Conservation (phyloP, 2,329 filamentous ascomycete genomes). For the Fusarium sp. region DNA sequence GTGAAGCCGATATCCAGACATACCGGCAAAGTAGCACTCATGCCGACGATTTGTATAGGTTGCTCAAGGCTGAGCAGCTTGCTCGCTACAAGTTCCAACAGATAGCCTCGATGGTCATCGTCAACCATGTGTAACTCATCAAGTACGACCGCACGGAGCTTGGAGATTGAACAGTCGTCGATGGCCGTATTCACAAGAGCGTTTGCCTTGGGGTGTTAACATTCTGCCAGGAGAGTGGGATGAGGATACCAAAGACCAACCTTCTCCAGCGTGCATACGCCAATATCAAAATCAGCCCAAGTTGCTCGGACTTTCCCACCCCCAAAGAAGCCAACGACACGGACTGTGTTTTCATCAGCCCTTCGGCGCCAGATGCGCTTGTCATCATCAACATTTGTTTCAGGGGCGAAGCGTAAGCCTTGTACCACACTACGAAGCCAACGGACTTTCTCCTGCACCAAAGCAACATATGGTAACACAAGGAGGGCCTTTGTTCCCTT, state of each 20-base stretch:
- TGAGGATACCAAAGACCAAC: slow-evolving; percentile 31
- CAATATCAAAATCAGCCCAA: slow-evolving; percentile 83
- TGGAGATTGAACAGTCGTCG: slow-evolving; percentile 75
- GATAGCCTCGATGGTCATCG: slow-evolving; percentile 80
- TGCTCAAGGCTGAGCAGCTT: slow-evolving; percentile 79
- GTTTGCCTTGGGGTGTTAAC: slow-evolving; percentile 69
- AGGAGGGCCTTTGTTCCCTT: slow-evolving; percentile 76
- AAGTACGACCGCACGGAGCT: slow-evolving; percentile 75
- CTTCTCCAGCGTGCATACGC: slow-evolving; percentile 85
- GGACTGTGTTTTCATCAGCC: slow-evolving; percentile 69
- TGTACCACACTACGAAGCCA: slow-evolving; percentile 78
- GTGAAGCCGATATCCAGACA: slow-evolving; percentile 40
- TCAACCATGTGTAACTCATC: slow-evolving; percentile 89
- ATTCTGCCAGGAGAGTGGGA: neutral
- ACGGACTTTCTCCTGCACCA: slow-evolving; percentile 83
- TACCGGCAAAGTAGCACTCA: slow-evolving; percentile 84
- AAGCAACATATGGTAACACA: slow-evolving; percentile 81
- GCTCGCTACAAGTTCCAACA: slow-evolving; percentile 79
- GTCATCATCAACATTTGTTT: slow-evolving; percentile 53
- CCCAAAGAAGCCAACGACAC: slow-evolving; percentile 80
- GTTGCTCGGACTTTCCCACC: slow-evolving; percentile 75
- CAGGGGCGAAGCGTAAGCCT: slow-evolving; percentile 62
- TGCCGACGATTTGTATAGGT: slow-evolving; percentile 78
- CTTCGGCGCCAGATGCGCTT: slow-evolving; percentile 66
- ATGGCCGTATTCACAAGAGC: slow-evolving; percentile 79